Evolutionary conservation across 257 asterid genomes (phyloP), one percentile per base, ranked within the genome.

Genomic region (Mitragyna speciosa): DNA sequence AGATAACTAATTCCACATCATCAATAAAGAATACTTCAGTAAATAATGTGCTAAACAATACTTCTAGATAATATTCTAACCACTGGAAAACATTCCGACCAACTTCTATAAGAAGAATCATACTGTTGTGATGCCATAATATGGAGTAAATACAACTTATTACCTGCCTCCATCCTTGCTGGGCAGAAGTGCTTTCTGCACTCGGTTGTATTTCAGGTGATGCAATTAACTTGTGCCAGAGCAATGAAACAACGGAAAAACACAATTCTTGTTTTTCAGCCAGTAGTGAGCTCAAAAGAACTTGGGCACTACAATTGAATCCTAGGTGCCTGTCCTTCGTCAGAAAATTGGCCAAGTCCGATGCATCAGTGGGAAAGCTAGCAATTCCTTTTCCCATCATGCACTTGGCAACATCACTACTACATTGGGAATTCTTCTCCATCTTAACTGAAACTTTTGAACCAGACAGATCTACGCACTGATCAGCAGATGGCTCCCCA

Each of bases 81-180:
- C 49, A 78, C 66, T 26, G 54, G n/a, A n/a, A n/a, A n/a, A n/a
- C n/a, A n/a, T n/a, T n/a, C n/a, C n/a, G n/a, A n/a, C n/a, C n/a
- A n/a, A n/a, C n/a, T n/a, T n/a, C n/a, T n/a, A n/a, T n/a, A n/a
- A n/a, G n/a, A n/a, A n/a, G n/a, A n/a, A n/a, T n/a, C n/a, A n/a
- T n/a, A n/a, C n/a, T n/a, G n/a, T n/a, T n/a, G n/a, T n/a, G n/a
- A n/a, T n/a, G n/a, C n/a, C n/a, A n/a, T n/a, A n/a, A n/a, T n/a
- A n/a, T n/a, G n/a, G n/a, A n/a, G n/a, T n/a, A n/a, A n/a, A n/a
- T n/a, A n/a, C n/a, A n/a, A n/a, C n/a, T n/a, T n/a, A 28, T 81
- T 92, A 96, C 99, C 98, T 96, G 99, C 79, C 98, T 91, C 99
- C 99, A 96, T 83, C 99, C 99, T 89, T 93, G 99, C 84, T 94